Conservation (phyloP, 1,139 yeast genomes). For the Meyerozyma guilliermondii region DNA sequence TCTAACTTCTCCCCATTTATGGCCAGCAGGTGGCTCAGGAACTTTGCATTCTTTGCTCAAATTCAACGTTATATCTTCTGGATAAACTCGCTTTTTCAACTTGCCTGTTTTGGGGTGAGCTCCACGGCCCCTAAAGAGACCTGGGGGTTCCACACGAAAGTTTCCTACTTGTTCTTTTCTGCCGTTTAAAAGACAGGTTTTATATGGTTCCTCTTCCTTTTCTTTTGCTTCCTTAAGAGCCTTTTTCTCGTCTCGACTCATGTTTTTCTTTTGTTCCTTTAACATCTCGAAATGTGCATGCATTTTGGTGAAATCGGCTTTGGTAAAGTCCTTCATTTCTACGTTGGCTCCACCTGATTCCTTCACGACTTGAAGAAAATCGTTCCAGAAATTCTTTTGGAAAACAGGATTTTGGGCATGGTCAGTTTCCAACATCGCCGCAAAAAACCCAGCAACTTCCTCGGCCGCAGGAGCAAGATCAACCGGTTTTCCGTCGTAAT, state of each 20-base stretch:
- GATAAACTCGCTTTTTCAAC: constrained; percentile 72
- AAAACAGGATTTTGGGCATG: constrained; percentile 86
- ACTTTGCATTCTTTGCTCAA: constrained; percentile 66
- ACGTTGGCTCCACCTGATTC: constrained; percentile 64
- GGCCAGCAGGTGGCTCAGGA: constrained; percentile 86
- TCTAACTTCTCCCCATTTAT: constrained; percentile 81
- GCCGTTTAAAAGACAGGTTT: constrained; percentile 78
- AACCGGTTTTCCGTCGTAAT: constrained; percentile 74
- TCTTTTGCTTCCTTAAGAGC: constrained; percentile 68
- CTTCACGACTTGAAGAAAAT: constrained; percentile 63
- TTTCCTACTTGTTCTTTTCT: constrained; percentile 91
- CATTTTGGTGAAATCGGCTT: constrained; percentile 78
- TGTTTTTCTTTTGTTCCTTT: constrained; percentile 66
- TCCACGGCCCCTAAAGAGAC: constrained; percentile 92
- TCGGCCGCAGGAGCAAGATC: constrained; percentile 76
- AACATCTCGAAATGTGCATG: constrained; percentile 63
- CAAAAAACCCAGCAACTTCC: constrained; percentile 95
- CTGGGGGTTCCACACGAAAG: constrained; percentile 94
- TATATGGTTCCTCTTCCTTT: constrained; percentile 71
- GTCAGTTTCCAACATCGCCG: constrained; percentile 82
- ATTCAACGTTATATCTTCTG: constrained; percentile 86
- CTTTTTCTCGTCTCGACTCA: constrained; percentile 72
- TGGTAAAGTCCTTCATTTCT: constrained; percentile 53
- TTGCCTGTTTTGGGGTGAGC: constrained; percentile 96
- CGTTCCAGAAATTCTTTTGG: constrained; percentile 80